Base-by-base conservation (phyloP, 495 filamentous ascomycete genomes). In the Umbilicaria muhlenbergii region DNA sequence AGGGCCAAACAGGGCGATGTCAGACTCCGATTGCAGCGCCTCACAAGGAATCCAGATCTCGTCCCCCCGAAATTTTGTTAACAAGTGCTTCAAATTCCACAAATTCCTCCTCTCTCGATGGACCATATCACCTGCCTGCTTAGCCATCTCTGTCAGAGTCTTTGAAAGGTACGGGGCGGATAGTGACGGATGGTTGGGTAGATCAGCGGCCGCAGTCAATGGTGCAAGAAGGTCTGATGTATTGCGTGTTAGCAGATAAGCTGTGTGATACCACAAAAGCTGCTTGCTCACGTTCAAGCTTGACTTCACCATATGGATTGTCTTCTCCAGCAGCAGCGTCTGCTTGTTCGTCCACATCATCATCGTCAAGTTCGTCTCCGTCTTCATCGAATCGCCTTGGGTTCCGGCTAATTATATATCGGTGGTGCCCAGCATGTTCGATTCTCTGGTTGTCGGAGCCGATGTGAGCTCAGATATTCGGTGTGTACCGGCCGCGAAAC, bases 351-450 rank as follows among this genome's bases (percentile, higher is more conserved):
- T 89, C 84, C 53, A 83, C 78, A 40, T 86, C 81, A 54, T 80
- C 83, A 36, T 86, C 71, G 17, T 74, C 80, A 18, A 92, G 64
- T 50, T 91, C 81, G 49, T 87, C 83, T 36, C 88, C 87, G 50
- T 94, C 81, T 10, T 85, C 83, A 58, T 95, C 87, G 51, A 85
- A 75, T 49, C 76, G 71, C 43, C 65, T 62, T 1, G 77, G 77
- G 43, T 94, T 94, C 19, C 68, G 74, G 54, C 75, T 74, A 46
- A 96, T 79, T 47, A 94, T 91, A 42, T 84, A 73, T 52, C 92
- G 78, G 11, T 80, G 73, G 56, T 83, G 86, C 11, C 88, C 89
- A 19, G 78, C 83, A 60, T 93, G 84, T 37, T 87, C 79, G 47
- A 92, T 76, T 58, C 73, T 73, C 87, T 94, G 49, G 48, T 33